A percentile compares a stretch with the other conserved stretches of the same genome.
phyloP scores from a whole-genome alignment of 164 flowering plant genomes.

The Aristolochia fimbriata region DNA sequence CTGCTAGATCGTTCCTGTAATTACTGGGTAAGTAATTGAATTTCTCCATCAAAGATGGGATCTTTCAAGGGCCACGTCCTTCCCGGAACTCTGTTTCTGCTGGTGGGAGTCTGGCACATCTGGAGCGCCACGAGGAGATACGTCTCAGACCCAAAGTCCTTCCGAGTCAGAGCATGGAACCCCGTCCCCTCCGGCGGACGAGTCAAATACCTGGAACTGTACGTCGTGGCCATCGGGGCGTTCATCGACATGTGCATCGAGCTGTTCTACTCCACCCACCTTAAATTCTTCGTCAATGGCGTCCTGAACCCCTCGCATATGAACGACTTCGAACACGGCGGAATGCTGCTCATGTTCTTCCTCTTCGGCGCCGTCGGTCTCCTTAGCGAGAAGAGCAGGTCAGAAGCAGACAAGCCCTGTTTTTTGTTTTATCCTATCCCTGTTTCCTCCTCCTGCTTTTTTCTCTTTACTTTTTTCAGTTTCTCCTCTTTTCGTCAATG shows the following conservation, averaged over 20 bases:
- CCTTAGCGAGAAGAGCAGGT: constrained; percentile 78
- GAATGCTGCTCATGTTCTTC: constrained; percentile 97
- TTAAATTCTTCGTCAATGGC: constrained; percentile 74
- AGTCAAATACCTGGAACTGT: constrained; percentile 70
- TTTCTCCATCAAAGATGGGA: constrained; percentile 41
- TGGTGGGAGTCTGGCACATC: constrained; percentile 79
- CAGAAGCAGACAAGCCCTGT: neutral
- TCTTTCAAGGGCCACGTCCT: constrained; percentile 87
- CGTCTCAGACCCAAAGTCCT: constrained; percentile 47
- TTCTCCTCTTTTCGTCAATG: neutral
- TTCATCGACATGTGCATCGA: constrained; percentile 73
- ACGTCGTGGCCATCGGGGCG: constrained; percentile 55
- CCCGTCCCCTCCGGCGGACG: constrained; percentile 65
- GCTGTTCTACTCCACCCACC: constrained; percentile 81
- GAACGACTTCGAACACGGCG: constrained; percentile 94
- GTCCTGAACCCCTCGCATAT: constrained; percentile 77
- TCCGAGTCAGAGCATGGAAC: constrained; percentile 71
- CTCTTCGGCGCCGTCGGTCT: constrained; percentile 56
- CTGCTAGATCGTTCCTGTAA: too few relatives aligned
- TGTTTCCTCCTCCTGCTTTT: neutral
- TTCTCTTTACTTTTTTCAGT: neutral
- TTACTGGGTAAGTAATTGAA: too few relatives aligned
- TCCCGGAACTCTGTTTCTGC: constrained; percentile 78
- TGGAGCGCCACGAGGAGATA: constrained; percentile 63
- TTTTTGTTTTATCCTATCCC: neutral